Percentiles rank a stretch among this genome's conserved stretches.
Evolutionary conservation across 2,329 filamentous ascomycete species (phyloP).

Genomic region (Helicocarpus griseus): DNA sequence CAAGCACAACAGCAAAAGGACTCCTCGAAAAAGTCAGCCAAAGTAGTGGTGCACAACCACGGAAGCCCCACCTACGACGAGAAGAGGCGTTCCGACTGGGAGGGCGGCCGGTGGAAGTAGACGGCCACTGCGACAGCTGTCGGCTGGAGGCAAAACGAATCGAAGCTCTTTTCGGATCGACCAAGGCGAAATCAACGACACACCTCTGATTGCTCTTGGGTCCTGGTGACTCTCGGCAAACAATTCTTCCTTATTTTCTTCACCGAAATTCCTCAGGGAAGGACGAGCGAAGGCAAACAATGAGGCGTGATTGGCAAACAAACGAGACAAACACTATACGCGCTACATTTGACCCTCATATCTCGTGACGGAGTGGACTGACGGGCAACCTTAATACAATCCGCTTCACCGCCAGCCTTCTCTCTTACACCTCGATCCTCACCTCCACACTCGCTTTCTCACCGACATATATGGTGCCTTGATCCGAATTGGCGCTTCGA

Average conservation of each 20-base stretch:
- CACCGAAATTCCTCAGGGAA: background rate
- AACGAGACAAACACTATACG: background rate
- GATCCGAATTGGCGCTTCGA: background rate
- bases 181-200: background rate
- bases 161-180: background rate
- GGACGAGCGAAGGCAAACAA: background rate
- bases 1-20: background rate
- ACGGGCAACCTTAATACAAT: background rate
- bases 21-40: slow-evolving; percentile 3
- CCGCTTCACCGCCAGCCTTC: background rate
- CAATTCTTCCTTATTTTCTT: background rate
- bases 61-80: slow-evolving; percentile 7
- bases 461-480: background rate
- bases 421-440: background rate
- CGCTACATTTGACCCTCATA: no score
- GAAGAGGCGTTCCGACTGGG: slow-evolving; percentile 6
- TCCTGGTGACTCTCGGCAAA: background rate
- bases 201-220: background rate
- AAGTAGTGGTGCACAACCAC: slow-evolving; percentile 8
- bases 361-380: background rate
- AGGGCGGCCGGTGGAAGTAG: slow-evolving; percentile 8
- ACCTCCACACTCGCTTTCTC: no score
- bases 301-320: slow-evolving; percentile 3
- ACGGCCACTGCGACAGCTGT: background rate
- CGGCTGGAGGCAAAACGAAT: background rate